Percentiles rank a stretch among this genome's conserved stretches.
These are phyloP conservation scores for Populus hybrid DNA, from an alignment of 441 rosid genomes.

Conservation along the genomic window DNA sequence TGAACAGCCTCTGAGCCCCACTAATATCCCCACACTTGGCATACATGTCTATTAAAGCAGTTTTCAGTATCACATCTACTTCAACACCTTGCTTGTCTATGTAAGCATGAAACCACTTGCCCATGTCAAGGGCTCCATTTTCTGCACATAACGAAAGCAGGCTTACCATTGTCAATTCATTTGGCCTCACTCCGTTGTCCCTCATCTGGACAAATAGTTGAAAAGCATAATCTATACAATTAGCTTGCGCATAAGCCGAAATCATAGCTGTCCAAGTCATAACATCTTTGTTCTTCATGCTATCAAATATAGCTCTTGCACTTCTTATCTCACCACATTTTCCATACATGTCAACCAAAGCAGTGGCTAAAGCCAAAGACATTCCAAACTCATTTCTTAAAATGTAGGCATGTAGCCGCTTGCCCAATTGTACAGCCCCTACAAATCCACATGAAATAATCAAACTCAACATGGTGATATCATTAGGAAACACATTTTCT, in stretches of 20 bases:
- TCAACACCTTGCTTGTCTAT: conserved; percentile 27
- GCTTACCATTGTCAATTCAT: conserved; percentile 26
- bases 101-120: conserved; percentile 38
- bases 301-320: conserved; percentile 37
- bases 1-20: conserved; percentile 30
- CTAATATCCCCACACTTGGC: conserved; percentile 41
- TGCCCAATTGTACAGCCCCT: conserved; percentile 31
- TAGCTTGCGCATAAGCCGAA: conserved; percentile 42
- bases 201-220: conserved; percentile 37
- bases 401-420: conserved; percentile 36
- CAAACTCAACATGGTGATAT: conserved; percentile 37
- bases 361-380: conserved; percentile 29
- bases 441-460: conserved; percentile 37
- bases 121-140: conserved; percentile 33
- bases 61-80: conserved; percentile 27
- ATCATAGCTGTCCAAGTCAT: conserved; percentile 39
- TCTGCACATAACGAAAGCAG: conserved; percentile 35
- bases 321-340: conserved; percentile 31
- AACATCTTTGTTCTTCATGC: conserved; percentile 31
- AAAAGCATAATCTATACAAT: conserved; percentile 26
- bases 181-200: conserved; percentile 25
- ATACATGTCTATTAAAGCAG: conserved; percentile 47
- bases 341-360: conserved; percentile 52
- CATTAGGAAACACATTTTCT: conserved; percentile 34
- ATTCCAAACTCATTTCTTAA: conserved; percentile 24